These are phyloP conservation scores for Paecilomyces variotii DNA, from an alignment of 2,329 filamentous ascomycete genomes.

Conservation along the genomic window DNA sequence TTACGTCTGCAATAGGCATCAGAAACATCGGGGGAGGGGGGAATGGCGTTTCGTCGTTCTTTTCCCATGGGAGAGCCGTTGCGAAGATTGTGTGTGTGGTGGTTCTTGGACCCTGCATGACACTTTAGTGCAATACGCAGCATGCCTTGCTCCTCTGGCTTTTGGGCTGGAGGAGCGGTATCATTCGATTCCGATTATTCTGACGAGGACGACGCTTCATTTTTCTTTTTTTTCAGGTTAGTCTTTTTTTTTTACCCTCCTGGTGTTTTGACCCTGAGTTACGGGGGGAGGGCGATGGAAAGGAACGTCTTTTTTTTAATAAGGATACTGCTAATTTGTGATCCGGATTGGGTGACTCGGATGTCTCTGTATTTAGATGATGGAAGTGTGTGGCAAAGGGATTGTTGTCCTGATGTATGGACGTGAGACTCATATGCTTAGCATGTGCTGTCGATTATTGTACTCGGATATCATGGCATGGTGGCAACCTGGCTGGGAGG, in stretches of 20 bases:
- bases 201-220: slow-evolving; percentile 69
- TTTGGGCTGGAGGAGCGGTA: slow-evolving; percentile 40
- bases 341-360: not conserved
- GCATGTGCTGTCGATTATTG: not conserved
- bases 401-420: not conserved
- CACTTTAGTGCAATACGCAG: slow-evolving; percentile 96
- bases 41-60: slow-evolving; percentile 21
- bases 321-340: slow-evolving; percentile 27
- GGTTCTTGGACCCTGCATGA: slow-evolving; percentile 39
- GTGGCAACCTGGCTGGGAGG: not conserved
- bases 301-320: slow-evolving; percentile 11
- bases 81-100: slow-evolving; percentile 76
- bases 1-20: slow-evolving; percentile 79
- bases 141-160: slow-evolving; percentile 46
- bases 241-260: slow-evolving; percentile 21
- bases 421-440: not conserved
- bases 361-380: not conserved
- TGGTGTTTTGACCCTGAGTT: slow-evolving; percentile 5
- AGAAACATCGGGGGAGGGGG: slow-evolving; percentile 77
- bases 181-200: slow-evolving; percentile 93
- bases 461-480: not conserved
- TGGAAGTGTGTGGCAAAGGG: not conserved
- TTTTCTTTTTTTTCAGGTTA: slow-evolving; percentile 42
- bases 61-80: slow-evolving; percentile 81
- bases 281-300: slow-evolving; percentile 10